Evolutionary conservation across 2,329 filamentous ascomycete genomes (phyloP).

Genomic region (Gremmenia infestans): DNA sequence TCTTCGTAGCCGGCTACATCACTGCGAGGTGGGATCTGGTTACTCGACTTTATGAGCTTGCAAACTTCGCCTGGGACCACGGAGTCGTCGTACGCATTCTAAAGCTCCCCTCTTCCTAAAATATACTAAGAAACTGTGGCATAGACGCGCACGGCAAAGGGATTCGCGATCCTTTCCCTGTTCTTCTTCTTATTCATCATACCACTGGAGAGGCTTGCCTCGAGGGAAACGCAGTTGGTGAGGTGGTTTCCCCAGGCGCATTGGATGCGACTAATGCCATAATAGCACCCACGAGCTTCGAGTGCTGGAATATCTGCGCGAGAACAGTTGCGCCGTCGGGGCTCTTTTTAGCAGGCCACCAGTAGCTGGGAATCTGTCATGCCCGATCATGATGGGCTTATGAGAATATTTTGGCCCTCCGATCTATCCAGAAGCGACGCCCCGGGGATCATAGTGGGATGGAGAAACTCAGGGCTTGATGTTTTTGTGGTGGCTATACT

Average conservation of each 20-base stretch:
- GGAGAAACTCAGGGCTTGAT: constrained; percentile 88
- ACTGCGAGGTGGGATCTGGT: constrained; percentile 99
- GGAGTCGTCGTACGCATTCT: constrained; percentile 74
- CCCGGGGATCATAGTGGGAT: constrained; percentile 87
- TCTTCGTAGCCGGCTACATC: constrained; percentile 99
- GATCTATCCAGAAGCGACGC: constrained; percentile 68
- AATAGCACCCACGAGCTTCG: constrained; percentile 74
- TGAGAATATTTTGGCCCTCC: constrained; percentile 98
- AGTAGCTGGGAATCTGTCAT: constrained; percentile 43
- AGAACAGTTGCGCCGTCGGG: constrained; percentile 88
- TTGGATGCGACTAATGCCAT: constrained; percentile 22
- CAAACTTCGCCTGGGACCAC: constrained; percentile 97
- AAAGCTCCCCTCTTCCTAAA: background rate
- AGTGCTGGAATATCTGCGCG: constrained; percentile 84
- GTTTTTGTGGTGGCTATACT: constrained; percentile 85
- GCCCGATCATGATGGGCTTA: constrained; percentile 77
- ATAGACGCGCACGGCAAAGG: constrained; percentile 79
- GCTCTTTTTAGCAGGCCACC: constrained; percentile 68
- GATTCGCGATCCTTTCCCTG: constrained; percentile 74
- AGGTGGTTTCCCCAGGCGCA: constrained; percentile 28
- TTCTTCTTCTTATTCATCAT: constrained; percentile 82
- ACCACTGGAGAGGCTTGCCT: constrained; percentile 77
- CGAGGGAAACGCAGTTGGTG: constrained; percentile 75
- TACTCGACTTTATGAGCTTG: constrained; percentile 92
- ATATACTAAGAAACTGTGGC: constrained; percentile 11